A percentile compares a stretch with the other conserved stretches of the same genome.
These are phyloP conservation scores for Tulasnella sp. DNA, from an alignment of 768 basidiomycete species.

Conservation along the genomic window DNA sequence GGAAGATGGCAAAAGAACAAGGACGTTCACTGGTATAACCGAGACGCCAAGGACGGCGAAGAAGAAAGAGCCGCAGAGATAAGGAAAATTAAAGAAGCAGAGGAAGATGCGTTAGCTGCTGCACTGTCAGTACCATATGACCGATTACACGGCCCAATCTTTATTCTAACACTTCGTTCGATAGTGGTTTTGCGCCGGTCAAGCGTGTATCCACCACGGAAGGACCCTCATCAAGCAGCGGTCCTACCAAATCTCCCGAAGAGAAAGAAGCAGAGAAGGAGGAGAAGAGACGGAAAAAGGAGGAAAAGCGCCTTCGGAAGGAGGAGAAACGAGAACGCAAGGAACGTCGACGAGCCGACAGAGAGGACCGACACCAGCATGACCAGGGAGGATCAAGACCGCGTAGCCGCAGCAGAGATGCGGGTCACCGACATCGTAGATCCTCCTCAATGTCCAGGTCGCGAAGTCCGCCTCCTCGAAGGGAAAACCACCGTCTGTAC, in stretches of 20 bases:
- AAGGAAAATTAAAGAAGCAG: slow-evolving; percentile 77
- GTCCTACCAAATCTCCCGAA: slow-evolving; percentile 35
- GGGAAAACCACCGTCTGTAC: not conserved
- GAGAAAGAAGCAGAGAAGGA: slow-evolving; percentile 50
- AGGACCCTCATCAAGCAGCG: slow-evolving; percentile 1
- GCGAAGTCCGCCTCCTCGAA: not conserved
- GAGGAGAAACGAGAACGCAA: slow-evolving; percentile 63
- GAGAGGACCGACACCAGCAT: slow-evolving; percentile 28
- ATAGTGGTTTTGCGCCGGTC: slow-evolving; percentile 63
- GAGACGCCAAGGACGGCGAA: slow-evolving; percentile 56
- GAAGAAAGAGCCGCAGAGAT: slow-evolving; percentile 72
- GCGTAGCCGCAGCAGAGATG: not conserved
- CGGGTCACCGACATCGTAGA: not conserved
- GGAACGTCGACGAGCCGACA: slow-evolving; percentile 42
- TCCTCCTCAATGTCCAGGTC: not conserved
- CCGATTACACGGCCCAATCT: not conserved
- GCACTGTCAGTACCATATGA: slow-evolving; percentile 60
- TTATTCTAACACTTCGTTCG: slow-evolving; percentile 28
- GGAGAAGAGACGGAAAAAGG: slow-evolving; percentile 57
- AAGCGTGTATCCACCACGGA: slow-evolving; percentile 48
- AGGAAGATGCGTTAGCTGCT: slow-evolving; percentile 82
- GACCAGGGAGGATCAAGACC: not conserved
- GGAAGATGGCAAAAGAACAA: slow-evolving; percentile 98
- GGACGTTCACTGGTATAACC: slow-evolving; percentile 93
- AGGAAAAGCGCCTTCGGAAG: slow-evolving; percentile 47